These are phyloP conservation scores for rapeseed (Brassica napus) DNA, from an alignment of 345 rosid species.

Conservation along the genomic window DNA sequence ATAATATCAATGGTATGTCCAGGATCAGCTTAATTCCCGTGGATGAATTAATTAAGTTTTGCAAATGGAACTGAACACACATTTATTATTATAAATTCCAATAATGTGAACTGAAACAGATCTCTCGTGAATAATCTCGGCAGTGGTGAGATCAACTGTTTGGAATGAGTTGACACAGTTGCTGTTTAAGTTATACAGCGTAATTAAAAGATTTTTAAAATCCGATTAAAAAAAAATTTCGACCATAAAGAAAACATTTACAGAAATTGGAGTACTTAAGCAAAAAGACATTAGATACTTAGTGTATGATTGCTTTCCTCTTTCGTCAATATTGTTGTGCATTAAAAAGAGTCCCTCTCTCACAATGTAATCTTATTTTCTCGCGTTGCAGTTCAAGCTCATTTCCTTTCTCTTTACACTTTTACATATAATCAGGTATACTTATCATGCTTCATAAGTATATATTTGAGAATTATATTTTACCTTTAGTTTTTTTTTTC, in stretches of 20 bases:
- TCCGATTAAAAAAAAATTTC: no score
- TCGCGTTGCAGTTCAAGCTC: not conserved
- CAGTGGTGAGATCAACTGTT: conserved; percentile 11
- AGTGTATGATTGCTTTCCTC: conserved; percentile 6
- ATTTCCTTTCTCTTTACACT: not conserved
- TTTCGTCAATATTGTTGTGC: not conserved
- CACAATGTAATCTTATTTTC: conserved; percentile 5
- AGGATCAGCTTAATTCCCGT: conserved; percentile 19
- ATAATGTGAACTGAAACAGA: conserved; percentile 16
- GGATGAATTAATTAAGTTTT: not conserved
- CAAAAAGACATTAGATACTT: conserved; percentile 20
- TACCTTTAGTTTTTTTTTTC: not conserved
- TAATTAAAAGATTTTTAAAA: not conserved
- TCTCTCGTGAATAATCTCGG: conserved; percentile 11
- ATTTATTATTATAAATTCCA: not conserved
- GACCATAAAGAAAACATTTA: not conserved
- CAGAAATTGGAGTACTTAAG: conserved; percentile 29
- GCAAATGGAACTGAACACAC: not conserved
- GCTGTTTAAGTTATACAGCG: not conserved
- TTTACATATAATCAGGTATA: not conserved
- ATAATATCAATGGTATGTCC: not conserved
- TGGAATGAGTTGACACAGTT: not conserved
- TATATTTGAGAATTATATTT: not conserved
- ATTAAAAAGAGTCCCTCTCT: conserved; percentile 2
- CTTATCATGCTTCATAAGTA: not conserved